Conservation (phyloP, 345 rosid species). For the Draba incana region DNA sequence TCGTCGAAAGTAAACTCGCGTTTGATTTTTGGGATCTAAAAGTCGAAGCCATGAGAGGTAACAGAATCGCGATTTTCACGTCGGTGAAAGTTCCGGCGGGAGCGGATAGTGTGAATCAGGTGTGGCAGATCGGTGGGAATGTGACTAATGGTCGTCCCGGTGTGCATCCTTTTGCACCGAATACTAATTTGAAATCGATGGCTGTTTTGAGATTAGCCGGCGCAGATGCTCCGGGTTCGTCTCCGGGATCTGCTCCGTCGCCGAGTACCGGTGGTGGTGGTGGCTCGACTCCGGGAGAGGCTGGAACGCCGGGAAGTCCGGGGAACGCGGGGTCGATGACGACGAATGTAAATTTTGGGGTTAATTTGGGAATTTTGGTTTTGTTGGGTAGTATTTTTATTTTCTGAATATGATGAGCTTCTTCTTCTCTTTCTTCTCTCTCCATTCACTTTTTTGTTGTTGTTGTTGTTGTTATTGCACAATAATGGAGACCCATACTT, state of each 20-base stretch:
- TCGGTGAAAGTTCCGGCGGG: slow-evolving; percentile 59
- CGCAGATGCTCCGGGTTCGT: neutral
- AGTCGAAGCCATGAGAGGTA: slow-evolving; percentile 41
- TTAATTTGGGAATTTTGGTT: slow-evolving; percentile 30
- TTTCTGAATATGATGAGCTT: slow-evolving; percentile 25
- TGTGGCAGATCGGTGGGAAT: slow-evolving; percentile 80
- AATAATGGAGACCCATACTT: slow-evolving; percentile 31
- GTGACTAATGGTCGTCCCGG: slow-evolving; percentile 43
- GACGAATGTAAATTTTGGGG: slow-evolving; percentile 31
- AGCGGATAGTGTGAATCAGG: slow-evolving; percentile 60
- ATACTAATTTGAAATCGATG: slow-evolving; percentile 40
- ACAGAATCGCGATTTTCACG: slow-evolving; percentile 48
- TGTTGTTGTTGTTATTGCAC: neutral
- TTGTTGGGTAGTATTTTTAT: slow-evolving; percentile 26
- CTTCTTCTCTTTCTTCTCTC: neutral
- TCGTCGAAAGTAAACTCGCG: slow-evolving; percentile 45
- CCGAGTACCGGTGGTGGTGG: slow-evolving; percentile 22
- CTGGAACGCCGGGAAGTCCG: slow-evolving; percentile 14
- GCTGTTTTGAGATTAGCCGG: slow-evolving; percentile 27
- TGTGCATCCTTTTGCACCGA: slow-evolving; percentile 33
- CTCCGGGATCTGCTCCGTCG: neutral
- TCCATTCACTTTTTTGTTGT: neutral
- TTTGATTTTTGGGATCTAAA: slow-evolving; percentile 61
- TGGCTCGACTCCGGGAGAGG: slow-evolving; percentile 25
- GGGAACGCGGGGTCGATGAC: slow-evolving; percentile 33